Conservation (phyloP, 2,329 filamentous ascomycete species). For the Tolypocladium amazonense region DNA sequence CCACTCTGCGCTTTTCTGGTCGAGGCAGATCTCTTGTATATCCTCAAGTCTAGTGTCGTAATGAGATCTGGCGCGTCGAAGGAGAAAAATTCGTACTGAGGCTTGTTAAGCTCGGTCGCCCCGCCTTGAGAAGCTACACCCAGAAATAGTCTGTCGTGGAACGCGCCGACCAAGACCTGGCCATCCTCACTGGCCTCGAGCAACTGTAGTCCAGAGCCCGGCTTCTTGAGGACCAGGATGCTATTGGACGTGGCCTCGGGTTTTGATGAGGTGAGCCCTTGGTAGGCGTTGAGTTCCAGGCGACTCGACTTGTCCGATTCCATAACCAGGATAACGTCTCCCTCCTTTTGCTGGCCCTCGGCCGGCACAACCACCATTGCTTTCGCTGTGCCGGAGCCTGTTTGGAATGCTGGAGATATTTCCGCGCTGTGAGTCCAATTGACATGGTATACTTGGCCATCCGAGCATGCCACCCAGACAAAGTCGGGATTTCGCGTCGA, state of each 20-base stretch:
- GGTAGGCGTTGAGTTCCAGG: slow-evolving; percentile 35
- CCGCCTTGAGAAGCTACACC: slow-evolving; percentile 14
- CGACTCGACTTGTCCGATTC: slow-evolving; percentile 26
- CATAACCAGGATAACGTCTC: slow-evolving; percentile 37
- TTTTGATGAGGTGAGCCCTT: slow-evolving; percentile 10
- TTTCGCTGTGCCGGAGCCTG: slow-evolving; percentile 30
- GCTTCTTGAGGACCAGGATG: slow-evolving; percentile 25
- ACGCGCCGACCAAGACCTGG: slow-evolving; percentile 38
- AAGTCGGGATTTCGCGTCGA: slow-evolving; percentile 30
- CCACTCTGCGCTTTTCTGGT: slow-evolving; percentile 13
- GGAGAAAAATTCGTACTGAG: slow-evolving; percentile 44
- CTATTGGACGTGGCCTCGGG: slow-evolving; percentile 18
- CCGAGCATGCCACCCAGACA: slow-evolving; percentile 50
- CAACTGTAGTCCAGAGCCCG: slow-evolving; percentile 23
- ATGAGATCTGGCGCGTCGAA: slow-evolving; percentile 54
- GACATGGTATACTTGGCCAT: slow-evolving; percentile 45
- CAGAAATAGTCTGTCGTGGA: slow-evolving; percentile 26
- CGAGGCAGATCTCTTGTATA: slow-evolving; percentile 12
- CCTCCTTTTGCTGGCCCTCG: slow-evolving; percentile 17
- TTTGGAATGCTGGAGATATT: slow-evolving; percentile 29
- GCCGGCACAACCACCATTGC: slow-evolving; percentile 33
- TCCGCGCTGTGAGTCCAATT: slow-evolving; percentile 44
- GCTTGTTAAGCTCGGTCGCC: slow-evolving; percentile 12
- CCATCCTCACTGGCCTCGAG: slow-evolving; percentile 44
- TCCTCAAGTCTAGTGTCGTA: slow-evolving; percentile 54